Evolutionary conservation across 352 stramenopile genomes (phyloP), one percentile per base, ranked within the genome.

Genomic region (Phytopythium delawarense): DNA sequence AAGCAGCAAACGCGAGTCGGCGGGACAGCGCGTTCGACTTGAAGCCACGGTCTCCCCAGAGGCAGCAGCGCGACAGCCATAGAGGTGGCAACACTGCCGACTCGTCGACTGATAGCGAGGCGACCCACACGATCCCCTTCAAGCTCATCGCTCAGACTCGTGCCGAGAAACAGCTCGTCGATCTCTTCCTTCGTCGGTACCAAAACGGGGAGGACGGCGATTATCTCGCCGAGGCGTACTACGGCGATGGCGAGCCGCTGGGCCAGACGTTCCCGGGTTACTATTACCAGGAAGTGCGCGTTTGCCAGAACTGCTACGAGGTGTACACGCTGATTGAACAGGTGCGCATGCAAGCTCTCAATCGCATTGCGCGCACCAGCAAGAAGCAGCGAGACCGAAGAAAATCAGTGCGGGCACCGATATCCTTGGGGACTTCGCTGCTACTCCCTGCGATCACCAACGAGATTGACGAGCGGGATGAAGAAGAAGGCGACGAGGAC

Each of bases 251-350:
- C 23, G 84, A 94, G 46, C 79, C 82, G 0, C 75, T 94, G 1
- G 86, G 84, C 7, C 61, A 82, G 54, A 87, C 76, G 0, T 94
- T 93, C 59, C 86, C 86, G 8, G 84, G 86, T 0, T 92, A 93
- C 50, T 94, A 91, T 58, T 94, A 94, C 59, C 82, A 91, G 62
- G 71, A 93, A 20, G 78, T 91, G 13, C 80, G 87, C 25, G 82
- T 95, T 3, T 95, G 86, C 44, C 59, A 45, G 20, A 87, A 92
- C 57, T 95, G 86, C 69, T 95, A 89, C 59, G 73, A 75, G 40
- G 77, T 95, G 48, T 95, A 95, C 64, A 88, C 70, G 34, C 73
- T 95, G 15, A 67, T 95, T 13, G 86, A 93, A 58, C 68, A 78
- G 28, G 82, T 90, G 11, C 81, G 86, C 16, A 89, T 90, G 78